Evolutionary conservation across 1,284 basidiomycete genomes (phyloP), one percentile per base, ranked within the genome.

Genomic region (Neonothopanus nambi): DNA sequence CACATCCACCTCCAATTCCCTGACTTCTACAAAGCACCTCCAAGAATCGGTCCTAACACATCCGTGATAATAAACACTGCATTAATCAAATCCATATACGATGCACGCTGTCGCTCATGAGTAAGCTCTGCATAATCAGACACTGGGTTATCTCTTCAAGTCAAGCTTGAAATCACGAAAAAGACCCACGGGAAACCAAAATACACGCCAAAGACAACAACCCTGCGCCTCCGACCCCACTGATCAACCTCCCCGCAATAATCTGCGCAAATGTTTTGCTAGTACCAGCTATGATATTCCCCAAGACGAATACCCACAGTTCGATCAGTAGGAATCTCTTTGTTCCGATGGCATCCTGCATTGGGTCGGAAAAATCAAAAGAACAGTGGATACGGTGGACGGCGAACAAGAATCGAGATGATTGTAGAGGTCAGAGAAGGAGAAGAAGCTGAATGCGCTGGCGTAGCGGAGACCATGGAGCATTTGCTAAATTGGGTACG

Each of bases 151-250:
- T n/a, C n/a, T 15, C 18, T 24, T 30, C 20, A 24, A 15, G 15
- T 35, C n/a, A n/a, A n/a, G n/a, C 15, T n/a, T n/a, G n/a, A n/a
- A n/a, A 21, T n/a, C n/a, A n/a, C n/a, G 30, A 15, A 6, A 37
- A 44, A 4, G 23, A 60, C 67, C 47, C 41, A 71, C 69, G 67
- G 36, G 68, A 66, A 18, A 71, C 57, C 13, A 75, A 62, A 52
- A 76, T 73, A 20, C 70, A 70, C 9, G 69, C 63, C 17, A 76
- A 58, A 9, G 72, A 70, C 18, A 75, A 60, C 33, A 77, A 63
- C 5, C 73, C 73, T 13, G 75, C 74, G 21, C 67, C 74, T 8
- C 75, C 76, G 13, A 74, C 60, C 7, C 75, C 76, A 49, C 70
- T 68, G 5, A 78, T 61, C 33, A 71, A 54, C 23, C 76, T 59